Evolutionary conservation across 352 stramenopile genomes (phyloP).

Genomic region (Phytophthora sp.): DNA sequence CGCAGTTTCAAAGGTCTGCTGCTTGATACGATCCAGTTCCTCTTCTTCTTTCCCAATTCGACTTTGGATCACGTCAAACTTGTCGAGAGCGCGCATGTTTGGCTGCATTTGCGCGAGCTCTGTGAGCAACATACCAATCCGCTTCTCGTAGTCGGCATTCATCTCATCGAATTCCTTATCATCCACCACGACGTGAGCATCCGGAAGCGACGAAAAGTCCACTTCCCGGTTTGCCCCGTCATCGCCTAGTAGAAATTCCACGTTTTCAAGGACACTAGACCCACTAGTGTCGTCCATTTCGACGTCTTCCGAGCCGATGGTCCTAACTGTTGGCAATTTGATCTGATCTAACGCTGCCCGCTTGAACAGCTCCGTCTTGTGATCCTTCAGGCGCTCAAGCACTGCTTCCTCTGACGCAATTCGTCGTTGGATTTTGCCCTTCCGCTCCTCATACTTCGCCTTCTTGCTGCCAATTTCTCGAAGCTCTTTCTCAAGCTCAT

Average conservation of each 20-base stretch:
- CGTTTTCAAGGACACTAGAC: conserved; percentile 36
- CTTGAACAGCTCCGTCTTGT: conserved; percentile 95
- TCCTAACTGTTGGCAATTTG: conserved; percentile 72
- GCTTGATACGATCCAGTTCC: conserved; percentile 76
- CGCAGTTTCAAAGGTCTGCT: conserved; percentile 57
- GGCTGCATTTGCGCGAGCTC: conserved; percentile 96
- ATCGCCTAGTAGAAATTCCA: conserved; percentile 54
- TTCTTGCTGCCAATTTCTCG: conserved; percentile 68
- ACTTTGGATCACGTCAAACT: conserved; percentile 86
- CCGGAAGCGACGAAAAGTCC: conserved; percentile 90
- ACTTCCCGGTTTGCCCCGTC: conserved; percentile 69
- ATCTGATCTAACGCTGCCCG: conserved; percentile 96
- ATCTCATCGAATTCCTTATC: conserved; percentile 91
- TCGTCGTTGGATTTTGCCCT: conserved; percentile 76
- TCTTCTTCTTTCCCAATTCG: conserved; percentile 83
- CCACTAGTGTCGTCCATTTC: conserved; percentile 64
- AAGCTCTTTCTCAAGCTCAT: conserved; percentile 69
- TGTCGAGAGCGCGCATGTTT: conserved; percentile 96
- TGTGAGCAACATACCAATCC: conserved; percentile 65
- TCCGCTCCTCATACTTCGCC: conserved; percentile 69
- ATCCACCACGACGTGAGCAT: conserved; percentile 71
- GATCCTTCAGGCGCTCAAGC: conserved; percentile 92
- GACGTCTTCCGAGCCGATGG: conserved; percentile 47
- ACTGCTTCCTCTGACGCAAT: conserved; percentile 90
- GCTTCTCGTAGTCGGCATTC: conserved; percentile 65